Evolutionary conservation across 768 basidiomycete genomes (phyloP).

Genomic region (Termitomyces sp.): DNA sequence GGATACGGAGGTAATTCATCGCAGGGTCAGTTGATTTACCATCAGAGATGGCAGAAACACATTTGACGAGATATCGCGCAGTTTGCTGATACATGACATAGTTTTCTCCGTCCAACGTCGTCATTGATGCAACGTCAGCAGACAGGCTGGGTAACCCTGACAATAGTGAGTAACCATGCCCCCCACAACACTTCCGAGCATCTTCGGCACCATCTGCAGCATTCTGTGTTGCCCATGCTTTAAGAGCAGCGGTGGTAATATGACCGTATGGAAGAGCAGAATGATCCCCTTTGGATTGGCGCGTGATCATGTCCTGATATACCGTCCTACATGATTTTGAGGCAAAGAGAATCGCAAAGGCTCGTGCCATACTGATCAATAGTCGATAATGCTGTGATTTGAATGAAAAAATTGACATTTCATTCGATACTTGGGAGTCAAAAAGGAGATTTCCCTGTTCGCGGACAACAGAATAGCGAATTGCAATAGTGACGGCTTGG

Average conservation of each 20-base stretch:
- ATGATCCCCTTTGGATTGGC: slow-evolving; percentile 7
- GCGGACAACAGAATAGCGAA: slow-evolving; percentile 20
- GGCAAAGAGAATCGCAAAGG: slow-evolving; percentile 17
- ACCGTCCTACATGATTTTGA: slow-evolving; percentile 7
- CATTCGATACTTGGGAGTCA: slow-evolving; percentile 3
- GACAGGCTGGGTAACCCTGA: slow-evolving; percentile 19
- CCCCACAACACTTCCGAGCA: slow-evolving; percentile 20
- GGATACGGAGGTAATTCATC: slow-evolving; percentile 8
- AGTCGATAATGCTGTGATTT: slow-evolving; percentile 19
- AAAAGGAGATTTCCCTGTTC: slow-evolving; percentile 19
- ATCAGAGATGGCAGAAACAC: neutral
- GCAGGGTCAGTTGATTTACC: neutral
- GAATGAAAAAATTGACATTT: slow-evolving; percentile 16
- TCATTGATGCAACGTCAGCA: slow-evolving; percentile 11
- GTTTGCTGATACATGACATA: slow-evolving; percentile 22
- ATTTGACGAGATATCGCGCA: slow-evolving; percentile 20
- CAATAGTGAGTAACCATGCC: slow-evolving; percentile 19
- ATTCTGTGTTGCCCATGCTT: slow-evolving; percentile 20
- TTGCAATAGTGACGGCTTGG: slow-evolving; percentile 19
- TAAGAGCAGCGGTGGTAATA: slow-evolving; percentile 15
- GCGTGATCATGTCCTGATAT: slow-evolving; percentile 11
- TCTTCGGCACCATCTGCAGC: slow-evolving; percentile 20
- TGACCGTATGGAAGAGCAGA: slow-evolving; percentile 11
- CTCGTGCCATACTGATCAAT: slow-evolving; percentile 12
- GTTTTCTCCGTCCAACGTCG: slow-evolving; percentile 20